Base-by-base conservation (phyloP, 257 asterid species). In the Lavandula angustifolia region DNA sequence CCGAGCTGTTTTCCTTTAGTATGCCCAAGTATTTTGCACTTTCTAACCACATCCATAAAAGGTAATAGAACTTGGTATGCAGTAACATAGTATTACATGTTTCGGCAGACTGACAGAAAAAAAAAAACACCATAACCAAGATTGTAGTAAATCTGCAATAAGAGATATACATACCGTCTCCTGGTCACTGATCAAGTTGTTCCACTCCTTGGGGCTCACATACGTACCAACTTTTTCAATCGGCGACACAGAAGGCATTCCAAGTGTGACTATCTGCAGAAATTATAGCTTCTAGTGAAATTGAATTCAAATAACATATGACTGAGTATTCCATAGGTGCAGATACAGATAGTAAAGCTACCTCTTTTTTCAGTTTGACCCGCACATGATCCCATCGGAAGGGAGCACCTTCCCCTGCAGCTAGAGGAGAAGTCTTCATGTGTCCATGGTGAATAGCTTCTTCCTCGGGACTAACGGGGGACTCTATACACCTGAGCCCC, bases 371-470 rank as follows among this genome's bases (percentile, higher is more conserved):
- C 76, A 94, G 82, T 77, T 94, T 94, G 73, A 94, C 95, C 78
- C 99, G 86, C 81, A 94, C 96, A 64, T 90, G 97, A 73, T 90
- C 97, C 97, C 99, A 90, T 56, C 96, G 76, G 72, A 90, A 94
- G 66, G 99, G 99, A 63, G 95, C 92, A 86, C 87, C 99, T 79
- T 90, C 99, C 18, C 99, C 99, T 0, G 97, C 95, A 32, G 99
- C 95, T 47, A 94, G 95, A 75, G 99, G 99, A 68, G 96, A 90
- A 75, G 82, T 77, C 62, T 83, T 81, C 62, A 34, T 73, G 55
- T 90, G 97, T 50, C 99, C 97, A 64, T 87, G 96, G 80, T 94
- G 99, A 75, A 94, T 84, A 67, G 95, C 95, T 84, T 94, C 99
- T 67, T 94, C 99, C 80, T 90, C 99, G 0, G 95, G 92, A 79